Evolutionary conservation across 73 alveolate genomes (phyloP).

Genomic region (Paramecium sonneborni): DNA sequence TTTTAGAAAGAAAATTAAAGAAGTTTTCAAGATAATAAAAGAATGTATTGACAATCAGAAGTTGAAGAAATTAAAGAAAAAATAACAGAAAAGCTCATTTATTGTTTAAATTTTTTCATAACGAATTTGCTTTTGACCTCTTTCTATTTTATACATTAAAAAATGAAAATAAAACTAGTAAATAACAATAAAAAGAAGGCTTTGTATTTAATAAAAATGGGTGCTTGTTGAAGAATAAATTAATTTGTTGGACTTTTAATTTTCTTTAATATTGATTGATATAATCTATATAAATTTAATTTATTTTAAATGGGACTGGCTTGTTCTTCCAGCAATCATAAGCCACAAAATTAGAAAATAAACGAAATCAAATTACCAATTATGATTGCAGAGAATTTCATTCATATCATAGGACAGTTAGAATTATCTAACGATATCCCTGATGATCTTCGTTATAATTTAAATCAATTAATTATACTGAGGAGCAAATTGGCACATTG

Average conservation of each 20-base stretch:
- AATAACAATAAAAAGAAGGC: too few relatives aligned
- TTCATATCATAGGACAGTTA: not conserved
- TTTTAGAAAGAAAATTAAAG: too few relatives aligned
- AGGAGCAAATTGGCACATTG: slow-evolving; percentile 35
- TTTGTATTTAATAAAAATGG: too few relatives aligned
- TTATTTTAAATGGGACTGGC: slow-evolving; percentile 20
- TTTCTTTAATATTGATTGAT: not conserved
- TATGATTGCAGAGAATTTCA: slow-evolving; percentile 12
- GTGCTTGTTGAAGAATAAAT: too few relatives aligned
- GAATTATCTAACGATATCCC: not conserved
- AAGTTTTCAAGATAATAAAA: too few relatives aligned
- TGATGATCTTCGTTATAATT: slow-evolving; percentile 6
- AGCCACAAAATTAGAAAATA: not conserved
- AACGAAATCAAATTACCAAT: not conserved
- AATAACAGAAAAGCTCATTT: too few relatives aligned
- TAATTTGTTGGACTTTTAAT: not conserved
- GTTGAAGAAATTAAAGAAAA: too few relatives aligned
- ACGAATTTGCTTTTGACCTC: too few relatives aligned
- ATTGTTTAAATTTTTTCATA: too few relatives aligned
- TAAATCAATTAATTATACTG: slow-evolving; percentile 9
- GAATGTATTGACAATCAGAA: too few relatives aligned
- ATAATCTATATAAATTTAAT: not conserved
- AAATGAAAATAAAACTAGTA: too few relatives aligned
- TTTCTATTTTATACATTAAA: too few relatives aligned
- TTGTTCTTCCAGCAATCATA: slow-evolving; percentile 17